Evolutionary conservation across 192 early-diverging fungal species (phyloP).

Genomic region (Rhizophagus prolifer): DNA sequence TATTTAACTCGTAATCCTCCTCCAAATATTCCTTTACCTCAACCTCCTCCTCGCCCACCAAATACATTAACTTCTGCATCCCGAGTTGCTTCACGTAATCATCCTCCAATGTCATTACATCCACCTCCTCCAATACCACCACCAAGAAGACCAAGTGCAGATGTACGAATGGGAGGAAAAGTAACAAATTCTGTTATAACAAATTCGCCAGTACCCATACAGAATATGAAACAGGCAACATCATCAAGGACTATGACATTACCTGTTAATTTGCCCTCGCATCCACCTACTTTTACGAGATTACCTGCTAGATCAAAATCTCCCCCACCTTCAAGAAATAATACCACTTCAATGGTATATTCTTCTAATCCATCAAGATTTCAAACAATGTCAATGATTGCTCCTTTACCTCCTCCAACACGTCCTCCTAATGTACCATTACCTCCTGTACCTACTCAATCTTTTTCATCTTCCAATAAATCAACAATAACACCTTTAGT

Average conservation of each 20-base stretch:
- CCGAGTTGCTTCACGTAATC: background rate
- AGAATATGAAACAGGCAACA: background rate
- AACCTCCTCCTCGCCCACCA: background rate
- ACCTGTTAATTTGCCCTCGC: background rate
- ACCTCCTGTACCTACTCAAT: conserved; percentile 2
- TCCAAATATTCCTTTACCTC: conserved; percentile 27
- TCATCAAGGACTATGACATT: background rate
- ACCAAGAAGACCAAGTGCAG: background rate
- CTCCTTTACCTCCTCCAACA: conserved; percentile 3
- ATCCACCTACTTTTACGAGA: background rate
- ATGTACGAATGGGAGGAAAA: background rate
- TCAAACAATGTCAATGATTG: background rate
- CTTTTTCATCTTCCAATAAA: too few relatives aligned
- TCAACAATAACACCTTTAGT: background rate
- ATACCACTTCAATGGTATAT: background rate
- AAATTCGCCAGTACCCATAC: background rate
- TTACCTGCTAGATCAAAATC: background rate
- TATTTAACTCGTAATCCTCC: background rate
- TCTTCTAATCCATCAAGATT: background rate
- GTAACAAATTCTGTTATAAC: background rate
- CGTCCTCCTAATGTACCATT: conserved; percentile 17
- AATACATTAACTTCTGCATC: background rate
- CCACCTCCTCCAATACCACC: conserved; percentile 10
- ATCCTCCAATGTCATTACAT: background rate
- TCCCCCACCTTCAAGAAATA: background rate